phyloP scores from a whole-genome alignment of 1,284 basidiomycete species.

The Lignosus rhinocerotis region DNA sequence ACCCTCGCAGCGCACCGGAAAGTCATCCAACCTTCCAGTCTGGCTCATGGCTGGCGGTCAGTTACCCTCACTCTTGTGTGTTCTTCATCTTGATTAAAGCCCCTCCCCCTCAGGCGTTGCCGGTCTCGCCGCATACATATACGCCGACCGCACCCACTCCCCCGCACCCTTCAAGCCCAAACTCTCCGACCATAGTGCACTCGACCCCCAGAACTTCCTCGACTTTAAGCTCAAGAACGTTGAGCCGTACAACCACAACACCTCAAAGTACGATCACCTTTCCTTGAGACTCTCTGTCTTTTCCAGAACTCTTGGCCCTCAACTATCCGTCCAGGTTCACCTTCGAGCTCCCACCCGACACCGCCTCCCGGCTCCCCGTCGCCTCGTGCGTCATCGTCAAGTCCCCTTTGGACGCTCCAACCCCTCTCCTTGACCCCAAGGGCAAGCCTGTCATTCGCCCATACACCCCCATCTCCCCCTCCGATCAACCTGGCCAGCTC shows the following conservation, averaged over 20 bases:
- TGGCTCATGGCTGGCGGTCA: conserved; percentile 46
- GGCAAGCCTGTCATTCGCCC: conserved; percentile 90
- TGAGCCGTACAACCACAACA: conserved; percentile 76
- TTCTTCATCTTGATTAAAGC: not conserved
- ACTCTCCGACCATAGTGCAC: conserved; percentile 56
- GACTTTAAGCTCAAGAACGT: conserved; percentile 86
- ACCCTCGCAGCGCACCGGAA: conserved; percentile 35
- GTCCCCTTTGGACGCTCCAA: conserved; percentile 50
- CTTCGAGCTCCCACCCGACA: conserved; percentile 84
- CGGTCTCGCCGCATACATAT: conserved; percentile 54
- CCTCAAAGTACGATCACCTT: conserved; percentile 43
- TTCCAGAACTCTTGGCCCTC: not conserved
- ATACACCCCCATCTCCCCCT: conserved; percentile 82
- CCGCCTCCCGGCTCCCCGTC: conserved; percentile 78
- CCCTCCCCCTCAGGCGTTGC: conserved; percentile 38
- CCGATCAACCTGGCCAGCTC: conserved; percentile 74
- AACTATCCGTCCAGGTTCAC: conserved; percentile 56
- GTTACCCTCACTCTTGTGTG: not conserved
- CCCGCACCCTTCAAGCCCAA: conserved; percentile 32
- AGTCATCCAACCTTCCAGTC: conserved; percentile 50
- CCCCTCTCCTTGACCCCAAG: conserved; percentile 70
- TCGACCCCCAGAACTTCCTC: conserved; percentile 73
- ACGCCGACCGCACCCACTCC: conserved; percentile 36
- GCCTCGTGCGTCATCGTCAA: conserved; percentile 71
- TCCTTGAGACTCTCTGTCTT: not conserved